These are phyloP conservation scores for Candolleomyces aberdarensis DNA, from an alignment of 768 basidiomycete species.

Conservation along the genomic window DNA sequence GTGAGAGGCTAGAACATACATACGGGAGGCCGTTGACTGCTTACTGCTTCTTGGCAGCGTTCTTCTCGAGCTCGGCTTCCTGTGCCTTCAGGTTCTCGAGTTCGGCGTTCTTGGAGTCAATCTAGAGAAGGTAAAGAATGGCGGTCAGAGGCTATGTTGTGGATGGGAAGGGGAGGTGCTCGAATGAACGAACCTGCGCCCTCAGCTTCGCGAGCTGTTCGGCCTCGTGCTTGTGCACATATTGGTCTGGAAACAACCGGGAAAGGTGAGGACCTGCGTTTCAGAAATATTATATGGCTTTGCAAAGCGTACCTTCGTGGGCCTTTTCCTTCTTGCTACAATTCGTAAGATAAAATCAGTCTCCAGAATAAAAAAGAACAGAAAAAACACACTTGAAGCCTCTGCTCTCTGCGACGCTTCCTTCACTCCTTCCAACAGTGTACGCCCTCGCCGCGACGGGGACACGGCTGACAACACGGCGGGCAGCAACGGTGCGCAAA, in stretches of 20 bases:
- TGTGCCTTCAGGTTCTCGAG: constrained; percentile 18
- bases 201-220: constrained; percentile 58
- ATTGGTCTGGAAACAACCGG: constrained; percentile 50
- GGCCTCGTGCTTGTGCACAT: constrained; percentile 54
- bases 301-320: constrained; percentile 40
- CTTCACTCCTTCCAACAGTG: constrained; percentile 44
- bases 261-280: not conserved
- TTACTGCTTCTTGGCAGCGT: not conserved
- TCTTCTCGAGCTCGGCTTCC: not conserved
- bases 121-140: constrained; percentile 18
- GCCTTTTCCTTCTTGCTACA: constrained; percentile 72
- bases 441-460: constrained; percentile 32
- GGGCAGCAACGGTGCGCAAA: constrained; percentile 27
- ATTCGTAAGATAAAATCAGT: constrained; percentile 12
- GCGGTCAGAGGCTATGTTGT: not conserved
- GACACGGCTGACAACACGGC: constrained; percentile 38
- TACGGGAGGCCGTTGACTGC: constrained; percentile 6
- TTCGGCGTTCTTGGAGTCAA: constrained; percentile 29
- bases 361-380: constrained; percentile 9
- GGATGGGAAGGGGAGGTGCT: not conserved
- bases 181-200: constrained; percentile 40
- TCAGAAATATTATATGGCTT: not conserved
- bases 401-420: constrained; percentile 58
- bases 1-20: too few relatives aligned
- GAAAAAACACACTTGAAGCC: constrained; percentile 54